Conservation (phyloP, 2,329 filamentous ascomycete species). For the Aschersonia sp. region DNA sequence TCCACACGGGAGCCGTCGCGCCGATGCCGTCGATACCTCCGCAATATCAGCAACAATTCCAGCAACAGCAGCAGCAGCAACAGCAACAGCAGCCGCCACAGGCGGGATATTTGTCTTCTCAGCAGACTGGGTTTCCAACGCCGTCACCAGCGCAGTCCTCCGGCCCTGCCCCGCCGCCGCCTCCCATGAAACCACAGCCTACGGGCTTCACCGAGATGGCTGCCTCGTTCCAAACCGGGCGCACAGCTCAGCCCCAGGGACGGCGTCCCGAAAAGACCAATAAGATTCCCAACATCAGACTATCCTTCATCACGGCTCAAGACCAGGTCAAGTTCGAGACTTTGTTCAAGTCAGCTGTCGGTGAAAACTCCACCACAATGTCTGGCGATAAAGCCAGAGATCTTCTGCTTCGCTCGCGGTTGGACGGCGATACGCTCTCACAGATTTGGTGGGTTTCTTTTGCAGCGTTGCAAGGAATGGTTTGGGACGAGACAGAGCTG, state of each 20-base stretch:
- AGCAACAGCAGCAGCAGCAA: constrained; percentile 23
- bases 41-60: constrained; percentile 45
- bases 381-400: constrained; percentile 88
- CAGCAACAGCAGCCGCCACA: constrained; percentile 16
- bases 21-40: constrained; percentile 44
- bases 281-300: constrained; percentile 83
- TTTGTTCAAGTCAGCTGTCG: constrained; percentile 88
- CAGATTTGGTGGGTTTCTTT: constrained; percentile 63
- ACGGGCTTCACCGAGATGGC: constrained; percentile 55
- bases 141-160: constrained; percentile 35
- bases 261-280: constrained; percentile 37
- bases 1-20: constrained; percentile 41
- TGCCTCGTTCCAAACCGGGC: constrained; percentile 45
- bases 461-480: background rate
- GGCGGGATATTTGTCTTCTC: constrained; percentile 23
- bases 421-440: constrained; percentile 75
- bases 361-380: constrained; percentile 69
- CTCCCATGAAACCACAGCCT: constrained; percentile 49
- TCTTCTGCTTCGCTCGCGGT: constrained; percentile 71
- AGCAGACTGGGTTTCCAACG: constrained; percentile 26
- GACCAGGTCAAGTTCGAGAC: constrained; percentile 97
- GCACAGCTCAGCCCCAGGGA: constrained; percentile 27
- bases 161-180: constrained; percentile 33
- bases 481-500: background rate
- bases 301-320: constrained; percentile 89